Evolutionary conservation across 306 rosid species (phyloP).

Genomic region (Sesbania bispinosa): DNA sequence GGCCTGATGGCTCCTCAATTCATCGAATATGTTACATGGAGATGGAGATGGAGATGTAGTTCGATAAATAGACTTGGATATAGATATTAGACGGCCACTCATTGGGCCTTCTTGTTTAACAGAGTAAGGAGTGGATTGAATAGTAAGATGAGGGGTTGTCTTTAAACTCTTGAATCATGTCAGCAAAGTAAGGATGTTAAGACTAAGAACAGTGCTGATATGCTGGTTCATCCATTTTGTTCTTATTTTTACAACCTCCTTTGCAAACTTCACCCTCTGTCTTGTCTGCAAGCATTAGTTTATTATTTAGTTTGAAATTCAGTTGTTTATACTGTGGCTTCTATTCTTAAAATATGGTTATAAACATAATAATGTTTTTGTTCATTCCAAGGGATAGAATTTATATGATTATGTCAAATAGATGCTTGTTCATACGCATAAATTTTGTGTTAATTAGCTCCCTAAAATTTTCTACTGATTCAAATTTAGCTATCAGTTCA

Average conservation of each 20-base stretch:
- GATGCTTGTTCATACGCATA: no score
- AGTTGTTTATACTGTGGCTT: background rate
- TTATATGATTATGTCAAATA: no score
- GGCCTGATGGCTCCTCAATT: background rate
- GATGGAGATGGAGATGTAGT: background rate
- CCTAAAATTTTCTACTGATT: background rate
- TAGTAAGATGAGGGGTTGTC: background rate
- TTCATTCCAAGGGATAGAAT: background rate
- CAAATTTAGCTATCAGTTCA: background rate
- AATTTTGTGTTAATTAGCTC: background rate
- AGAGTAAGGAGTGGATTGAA: background rate
- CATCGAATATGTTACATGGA: background rate
- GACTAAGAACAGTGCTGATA: background rate
- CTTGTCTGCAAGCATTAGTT: background rate
- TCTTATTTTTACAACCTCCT: background rate
- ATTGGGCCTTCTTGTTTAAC: slow-evolving; percentile 1
- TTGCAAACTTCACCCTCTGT: background rate
- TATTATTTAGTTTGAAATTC: background rate
- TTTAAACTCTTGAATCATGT: background rate
- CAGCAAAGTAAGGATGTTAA: background rate
- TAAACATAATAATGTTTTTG: background rate
- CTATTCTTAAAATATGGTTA: background rate
- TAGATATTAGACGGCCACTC: background rate
- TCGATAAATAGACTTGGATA: background rate
- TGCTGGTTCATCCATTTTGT: background rate